A percentile compares a stretch with the other conserved stretches of the same genome.
Conservation (phyloP, 768 basidiomycete species). For the Tylopilus subfusipes region DNA sequence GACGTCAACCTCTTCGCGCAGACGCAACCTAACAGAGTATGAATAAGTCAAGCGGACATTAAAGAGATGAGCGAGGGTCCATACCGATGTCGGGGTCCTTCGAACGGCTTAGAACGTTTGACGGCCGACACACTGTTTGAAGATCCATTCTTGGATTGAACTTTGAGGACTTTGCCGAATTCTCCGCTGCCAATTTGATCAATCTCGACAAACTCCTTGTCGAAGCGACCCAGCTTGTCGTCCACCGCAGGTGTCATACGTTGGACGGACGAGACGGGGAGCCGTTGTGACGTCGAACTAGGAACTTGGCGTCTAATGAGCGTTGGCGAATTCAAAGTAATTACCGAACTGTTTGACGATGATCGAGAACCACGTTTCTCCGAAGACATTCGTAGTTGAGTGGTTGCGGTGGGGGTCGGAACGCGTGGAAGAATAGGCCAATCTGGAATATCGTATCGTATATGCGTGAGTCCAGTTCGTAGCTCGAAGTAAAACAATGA, state of each 20-base stretch:
- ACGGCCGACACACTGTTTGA: constrained; percentile 69
- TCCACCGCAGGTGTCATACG: constrained; percentile 36
- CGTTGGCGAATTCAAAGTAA: constrained; percentile 46
- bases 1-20: constrained; percentile 93
- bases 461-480: not conserved
- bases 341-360: constrained; percentile 50
- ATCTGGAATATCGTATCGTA: constrained; percentile 33
- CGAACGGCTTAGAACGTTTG: constrained; percentile 92
- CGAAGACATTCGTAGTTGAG: constrained; percentile 34
- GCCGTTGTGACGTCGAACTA: constrained; percentile 22
- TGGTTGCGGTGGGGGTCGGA: constrained; percentile 44
- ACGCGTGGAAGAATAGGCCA: constrained; percentile 54
- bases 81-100: constrained; percentile 87
- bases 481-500: constrained; percentile 29
- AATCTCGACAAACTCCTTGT: constrained; percentile 74
- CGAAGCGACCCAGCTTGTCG: constrained; percentile 64
- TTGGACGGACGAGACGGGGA: constrained; percentile 21
- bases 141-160: constrained; percentile 58
- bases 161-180: constrained; percentile 91
- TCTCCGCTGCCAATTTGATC: constrained; percentile 87
- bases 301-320: constrained; percentile 35
- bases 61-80: constrained; percentile 25
- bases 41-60: constrained; percentile 17
- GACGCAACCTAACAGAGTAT: constrained; percentile 54
- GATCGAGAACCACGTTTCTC: constrained; percentile 56